These are phyloP conservation scores for Terfezia claveryi DNA, from an alignment of 495 filamentous ascomycete species.

Conservation along the genomic window DNA sequence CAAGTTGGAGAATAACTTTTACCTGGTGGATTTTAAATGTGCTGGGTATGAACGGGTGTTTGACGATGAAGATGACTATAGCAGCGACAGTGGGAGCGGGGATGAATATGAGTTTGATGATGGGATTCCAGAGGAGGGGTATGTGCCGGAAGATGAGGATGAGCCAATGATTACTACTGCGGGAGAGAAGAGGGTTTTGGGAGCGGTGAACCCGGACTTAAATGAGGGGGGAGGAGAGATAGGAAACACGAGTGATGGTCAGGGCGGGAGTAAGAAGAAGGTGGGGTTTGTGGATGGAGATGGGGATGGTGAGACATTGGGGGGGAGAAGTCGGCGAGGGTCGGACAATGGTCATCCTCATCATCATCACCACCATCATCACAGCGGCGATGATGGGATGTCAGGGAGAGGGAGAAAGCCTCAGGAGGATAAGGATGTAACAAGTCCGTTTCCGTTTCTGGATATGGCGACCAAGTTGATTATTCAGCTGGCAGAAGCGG, in stretches of 20 bases:
- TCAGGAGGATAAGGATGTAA: constrained; percentile 49
- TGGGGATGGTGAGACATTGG: constrained; percentile 5
- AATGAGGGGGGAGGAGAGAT: not conserved
- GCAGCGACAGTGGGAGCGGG: not conserved
- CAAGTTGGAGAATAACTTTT: constrained; percentile 77
- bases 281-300: constrained; percentile 18
- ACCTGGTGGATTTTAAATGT: constrained; percentile 95
- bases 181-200: not conserved
- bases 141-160: constrained; percentile 12
- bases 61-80: constrained; percentile 14
- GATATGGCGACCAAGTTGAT: constrained; percentile 52
- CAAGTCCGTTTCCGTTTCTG: constrained; percentile 55
- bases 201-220: not conserved
- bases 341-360: not conserved
- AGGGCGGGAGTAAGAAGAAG: constrained; percentile 21
- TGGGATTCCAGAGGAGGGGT: constrained; percentile 13
- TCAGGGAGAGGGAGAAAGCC: constrained; percentile 26
- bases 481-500: constrained; percentile 49
- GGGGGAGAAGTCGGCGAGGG: not conserved
- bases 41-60: constrained; percentile 82
- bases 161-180: not conserved
- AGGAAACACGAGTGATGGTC: not conserved
- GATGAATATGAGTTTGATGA: constrained; percentile 7
- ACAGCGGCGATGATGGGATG: constrained; percentile 1
- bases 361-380: not conserved